These are phyloP conservation scores for Tricholoma sp. DNA, from an alignment of 768 basidiomycete species.

Conservation along the genomic window DNA sequence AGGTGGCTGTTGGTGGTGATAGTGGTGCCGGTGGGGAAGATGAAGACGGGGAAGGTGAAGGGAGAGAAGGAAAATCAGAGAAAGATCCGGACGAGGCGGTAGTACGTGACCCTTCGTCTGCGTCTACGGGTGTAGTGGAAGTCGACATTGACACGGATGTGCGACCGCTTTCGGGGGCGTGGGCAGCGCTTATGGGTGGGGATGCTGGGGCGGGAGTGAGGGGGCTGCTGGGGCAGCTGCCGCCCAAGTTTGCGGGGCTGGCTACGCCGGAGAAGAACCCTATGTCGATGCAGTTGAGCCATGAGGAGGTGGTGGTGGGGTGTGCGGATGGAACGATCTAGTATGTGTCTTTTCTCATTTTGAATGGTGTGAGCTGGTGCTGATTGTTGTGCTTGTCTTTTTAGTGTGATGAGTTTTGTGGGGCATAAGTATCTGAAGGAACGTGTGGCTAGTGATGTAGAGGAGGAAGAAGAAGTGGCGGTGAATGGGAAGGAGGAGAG, in stretches of 20 bases:
- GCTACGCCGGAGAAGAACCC: constrained; percentile 91
- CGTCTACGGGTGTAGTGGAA: constrained; percentile 14
- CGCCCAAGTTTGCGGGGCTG: constrained; percentile 68
- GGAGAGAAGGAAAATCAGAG: background rate
- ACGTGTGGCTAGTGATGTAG: background rate
- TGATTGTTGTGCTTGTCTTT: constrained; percentile 8
- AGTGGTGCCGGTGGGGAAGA: constrained; percentile 4
- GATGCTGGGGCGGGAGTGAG: constrained; percentile 37
- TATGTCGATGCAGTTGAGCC: constrained; percentile 89
- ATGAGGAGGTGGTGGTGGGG: constrained; percentile 87
- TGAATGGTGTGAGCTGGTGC: background rate
- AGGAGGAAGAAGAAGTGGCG: background rate
- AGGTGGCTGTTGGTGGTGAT: constrained; percentile 21
- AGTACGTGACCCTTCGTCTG: constrained; percentile 12
- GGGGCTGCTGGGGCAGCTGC: constrained; percentile 59
- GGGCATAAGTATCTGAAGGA: constrained; percentile 28
- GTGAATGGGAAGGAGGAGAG: background rate
- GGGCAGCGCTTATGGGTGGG: constrained; percentile 58
- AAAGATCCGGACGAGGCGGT: constrained; percentile 21
- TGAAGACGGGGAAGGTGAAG: constrained; percentile 20
- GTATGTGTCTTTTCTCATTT: constrained; percentile 39
- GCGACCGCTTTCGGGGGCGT: constrained; percentile 66
- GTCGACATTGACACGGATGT: constrained; percentile 67
- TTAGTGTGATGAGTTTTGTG: constrained; percentile 29
- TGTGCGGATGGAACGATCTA: constrained; percentile 92